A percentile compares a stretch with the other conserved stretches of the same genome.
These are phyloP conservation scores for Saturnispora quitensis DNA, from an alignment of 805 yeast genomes.

Conservation along the genomic window DNA sequence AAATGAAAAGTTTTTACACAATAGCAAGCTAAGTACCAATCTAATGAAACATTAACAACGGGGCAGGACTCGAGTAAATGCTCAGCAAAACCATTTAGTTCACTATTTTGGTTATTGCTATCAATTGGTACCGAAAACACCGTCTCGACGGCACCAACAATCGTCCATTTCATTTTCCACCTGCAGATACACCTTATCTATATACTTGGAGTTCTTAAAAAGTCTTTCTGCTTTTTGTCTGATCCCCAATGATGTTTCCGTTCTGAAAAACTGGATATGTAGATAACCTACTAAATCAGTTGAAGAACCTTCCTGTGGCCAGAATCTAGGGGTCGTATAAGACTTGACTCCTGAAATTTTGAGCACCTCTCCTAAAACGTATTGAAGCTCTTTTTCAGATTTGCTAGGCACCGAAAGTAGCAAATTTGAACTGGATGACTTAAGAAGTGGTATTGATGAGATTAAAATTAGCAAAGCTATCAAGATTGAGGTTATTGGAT, in stretches of 20 bases:
- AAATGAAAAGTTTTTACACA: neutral
- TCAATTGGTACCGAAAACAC: conserved; percentile 20
- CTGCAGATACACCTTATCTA: conserved; percentile 25
- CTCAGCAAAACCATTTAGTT: neutral
- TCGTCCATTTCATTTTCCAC: conserved; percentile 31
- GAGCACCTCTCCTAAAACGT: conserved; percentile 57
- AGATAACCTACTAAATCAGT: conserved; percentile 59
- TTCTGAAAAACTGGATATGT: conserved; percentile 60
- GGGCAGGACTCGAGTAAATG: neutral
- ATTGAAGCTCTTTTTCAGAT: conserved; percentile 56
- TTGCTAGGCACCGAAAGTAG: conserved; percentile 45
- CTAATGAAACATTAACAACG: neutral
- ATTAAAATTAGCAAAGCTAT: conserved; percentile 73
- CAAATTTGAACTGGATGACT: conserved; percentile 68
- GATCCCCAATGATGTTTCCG: conserved; percentile 24
- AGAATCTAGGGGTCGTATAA: conserved; percentile 83
- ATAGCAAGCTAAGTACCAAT: neutral
- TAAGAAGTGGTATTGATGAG: conserved; percentile 78
- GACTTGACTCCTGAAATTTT: conserved; percentile 73
- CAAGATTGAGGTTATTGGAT: conserved; percentile 84
- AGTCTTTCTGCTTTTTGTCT: conserved; percentile 23
- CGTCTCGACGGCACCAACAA: conserved; percentile 30
- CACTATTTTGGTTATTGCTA: neutral
- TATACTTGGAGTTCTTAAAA: conserved; percentile 15
- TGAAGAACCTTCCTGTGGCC: conserved; percentile 49